Base-by-base conservation (phyloP, 345 rosid genomes). In the Linum lewisii region DNA sequence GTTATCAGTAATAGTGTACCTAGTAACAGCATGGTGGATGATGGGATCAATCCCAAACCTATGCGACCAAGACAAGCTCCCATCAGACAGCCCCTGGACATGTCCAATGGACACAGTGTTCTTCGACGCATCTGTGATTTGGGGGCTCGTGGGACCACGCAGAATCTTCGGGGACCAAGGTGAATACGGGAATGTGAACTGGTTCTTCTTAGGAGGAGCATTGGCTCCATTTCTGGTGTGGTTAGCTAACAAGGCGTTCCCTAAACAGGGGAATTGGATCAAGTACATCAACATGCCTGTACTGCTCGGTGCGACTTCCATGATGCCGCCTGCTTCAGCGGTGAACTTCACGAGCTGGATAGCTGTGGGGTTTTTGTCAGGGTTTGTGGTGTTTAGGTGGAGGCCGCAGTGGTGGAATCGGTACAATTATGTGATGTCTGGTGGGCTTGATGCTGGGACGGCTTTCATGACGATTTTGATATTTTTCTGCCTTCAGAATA, bases 61-160 rank as follows among this genome's bases (percentile, higher is more conserved):
- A 18, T 90, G 92, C 37, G 85, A 82, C 67, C 68, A 44, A n/a
- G 14, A 64, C 49, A 26, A 65, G 59, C 75, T 88, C 62, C 86
- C 90, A 19, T 49, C 53, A 3, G 79, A 72, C 49, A 87, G 92
- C 63, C 81, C 87, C 8, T 86, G 97, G 95, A 84, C 73, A 14
- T 90, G 97, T 63, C 95, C 88, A 0, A 69, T 72, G 75, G 95
- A 86, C 54, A 61, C 54, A 0, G 92, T 84, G 20, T 90, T 86
- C 72, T 90, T 73, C 11, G 88, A 81, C 26, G 92, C 93, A 9
- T 86, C 92, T 0, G 95, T 89, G 32, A 86, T 90, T 21, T 86
- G 95, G 95, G 95, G 95, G 45, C 90, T 90, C 2, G 85, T 84
- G 0, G 97, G 97, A 10, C 93, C 95, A 0, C 83, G 82, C 2